These are phyloP conservation scores for Hymenoscyphus repandus DNA, from an alignment of 2,329 filamentous ascomycete species.

Conservation along the genomic window DNA sequence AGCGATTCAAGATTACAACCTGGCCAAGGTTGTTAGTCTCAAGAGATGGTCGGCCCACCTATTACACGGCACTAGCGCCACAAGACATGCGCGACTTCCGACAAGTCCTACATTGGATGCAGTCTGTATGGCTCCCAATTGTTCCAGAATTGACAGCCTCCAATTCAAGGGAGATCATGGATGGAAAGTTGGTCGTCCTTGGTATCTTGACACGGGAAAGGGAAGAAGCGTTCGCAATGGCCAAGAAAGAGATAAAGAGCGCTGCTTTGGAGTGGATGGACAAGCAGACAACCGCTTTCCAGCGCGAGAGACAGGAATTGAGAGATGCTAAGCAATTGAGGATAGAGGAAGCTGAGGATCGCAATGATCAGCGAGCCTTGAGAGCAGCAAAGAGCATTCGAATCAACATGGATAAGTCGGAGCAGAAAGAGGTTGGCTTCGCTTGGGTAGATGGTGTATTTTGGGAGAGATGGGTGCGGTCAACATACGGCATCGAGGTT, in stretches of 20 bases:
- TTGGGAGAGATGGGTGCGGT: slow-evolving; percentile 94
- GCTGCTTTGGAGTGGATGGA: slow-evolving; percentile 98
- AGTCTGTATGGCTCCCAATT: slow-evolving; percentile 90
- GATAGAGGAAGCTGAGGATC: slow-evolving; percentile 93
- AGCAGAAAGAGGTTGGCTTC: slow-evolving; percentile 85
- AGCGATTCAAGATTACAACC: slow-evolving; percentile 90
- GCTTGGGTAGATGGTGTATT: slow-evolving; percentile 97
- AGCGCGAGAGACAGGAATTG: slow-evolving; percentile 87
- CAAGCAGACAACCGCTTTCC: slow-evolving; percentile 85
- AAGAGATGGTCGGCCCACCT: slow-evolving; percentile 81
- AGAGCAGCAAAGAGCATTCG: slow-evolving; percentile 84
- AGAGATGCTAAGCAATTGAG: slow-evolving; percentile 91
- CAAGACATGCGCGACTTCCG: slow-evolving; percentile 87
- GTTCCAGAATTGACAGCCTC: slow-evolving; percentile 88
- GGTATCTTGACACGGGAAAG: slow-evolving; percentile 79
- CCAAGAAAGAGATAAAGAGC: slow-evolving; percentile 87
- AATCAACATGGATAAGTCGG: slow-evolving; percentile 83
- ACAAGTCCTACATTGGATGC: slow-evolving; percentile 86
- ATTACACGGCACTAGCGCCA: slow-evolving; percentile 82
- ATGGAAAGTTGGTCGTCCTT: slow-evolving; percentile 88
- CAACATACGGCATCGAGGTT: slow-evolving; percentile 90
- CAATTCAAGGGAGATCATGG: slow-evolving; percentile 93
- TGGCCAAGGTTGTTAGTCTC: slow-evolving; percentile 93
- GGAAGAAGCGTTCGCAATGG: slow-evolving; percentile 69
- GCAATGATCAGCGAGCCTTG: slow-evolving; percentile 81